phyloP scores from a whole-genome alignment of 116 monocot species.

The Trichopus zeylanicus region DNA sequence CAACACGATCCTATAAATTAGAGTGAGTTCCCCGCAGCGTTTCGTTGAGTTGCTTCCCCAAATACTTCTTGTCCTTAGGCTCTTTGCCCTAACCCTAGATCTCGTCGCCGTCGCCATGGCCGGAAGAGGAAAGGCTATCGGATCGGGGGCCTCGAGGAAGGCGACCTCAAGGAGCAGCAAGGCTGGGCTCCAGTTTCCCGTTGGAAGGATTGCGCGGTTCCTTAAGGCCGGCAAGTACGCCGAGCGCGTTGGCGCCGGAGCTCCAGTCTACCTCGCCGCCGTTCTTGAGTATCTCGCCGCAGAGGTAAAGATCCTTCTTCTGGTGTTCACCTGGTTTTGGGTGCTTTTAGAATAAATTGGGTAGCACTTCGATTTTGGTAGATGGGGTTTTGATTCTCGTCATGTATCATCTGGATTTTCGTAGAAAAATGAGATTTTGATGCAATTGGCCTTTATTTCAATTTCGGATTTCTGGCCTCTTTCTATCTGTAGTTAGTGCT shows the following conservation, averaged over 20 bases:
- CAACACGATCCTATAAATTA: neutral
- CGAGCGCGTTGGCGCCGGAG: slow-evolving; percentile 35
- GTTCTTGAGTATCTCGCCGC: slow-evolving; percentile 40
- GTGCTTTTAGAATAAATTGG: neutral
- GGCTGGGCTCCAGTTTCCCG: slow-evolving; percentile 61
- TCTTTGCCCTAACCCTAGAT: neutral
- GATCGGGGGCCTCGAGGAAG: slow-evolving; percentile 22
- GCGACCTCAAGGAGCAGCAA: slow-evolving; percentile 47
- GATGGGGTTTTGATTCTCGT: neutral
- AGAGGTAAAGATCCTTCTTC: slow-evolving; percentile 15
- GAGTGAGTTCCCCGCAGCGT: neutral
- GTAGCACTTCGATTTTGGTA: neutral
- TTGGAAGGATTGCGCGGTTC: slow-evolving; percentile 38
- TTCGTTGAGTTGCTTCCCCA: neutral
- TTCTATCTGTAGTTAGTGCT: neutral
- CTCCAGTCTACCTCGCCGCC: slow-evolving; percentile 37
- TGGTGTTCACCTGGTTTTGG: neutral
- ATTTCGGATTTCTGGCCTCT: neutral
- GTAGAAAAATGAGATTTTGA: neutral
- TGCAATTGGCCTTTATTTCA: neutral
- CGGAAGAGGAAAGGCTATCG: neutral
- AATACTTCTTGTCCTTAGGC: neutral
- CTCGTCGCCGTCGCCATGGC: slow-evolving; percentile 1
- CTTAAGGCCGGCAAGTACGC: slow-evolving; percentile 37
- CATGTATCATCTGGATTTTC: neutral